Base-by-base conservation (phyloP, 2,329 filamentous ascomycete genomes). In the Furcasterigmium sp. region DNA sequence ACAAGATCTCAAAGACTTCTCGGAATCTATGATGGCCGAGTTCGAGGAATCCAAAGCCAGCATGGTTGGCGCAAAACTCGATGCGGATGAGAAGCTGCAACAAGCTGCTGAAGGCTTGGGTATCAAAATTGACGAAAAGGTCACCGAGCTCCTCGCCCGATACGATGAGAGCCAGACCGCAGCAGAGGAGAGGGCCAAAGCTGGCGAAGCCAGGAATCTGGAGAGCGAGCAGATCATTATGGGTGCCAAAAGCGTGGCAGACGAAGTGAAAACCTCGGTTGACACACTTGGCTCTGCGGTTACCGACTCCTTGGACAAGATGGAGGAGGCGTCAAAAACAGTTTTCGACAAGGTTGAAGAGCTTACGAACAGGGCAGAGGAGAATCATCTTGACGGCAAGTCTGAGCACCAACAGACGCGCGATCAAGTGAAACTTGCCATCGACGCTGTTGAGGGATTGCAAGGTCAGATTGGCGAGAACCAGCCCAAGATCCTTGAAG, bases 401-500 rank as follows among this genome's bases (percentile, higher is more conserved):
- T 73, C 78, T 1, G 87, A 95, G 57, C 90, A 96, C 56, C 78
- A 88, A 52, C 78, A 87, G 52, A 94, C 91, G 9, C 83, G 88
- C 8, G 85, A 90, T 28, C 84, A 94, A 53, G 75, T 95, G 42
- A 79, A 84, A 53, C 85, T 89, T 56, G 82, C 87, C 10, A 70
- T 90, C 29, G 76, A 76, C 44, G 80, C 80, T 8, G 82, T 95
- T 14, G 84, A 87, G 52, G 82, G 80, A 19, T 70, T 97, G 2
- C 86, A 94, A 57, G 84, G 77, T 46, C 82, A 93, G 45, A 76
- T 95, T 23, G 78, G 78, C 8, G 90, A 96, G 60, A 85, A 85
- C 51, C 85, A 96, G 53, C 93, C 93, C 2, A 86, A 94, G 65
- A 86, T 97, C 51, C 77, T 96, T 45, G 84, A 91, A 42, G 80